Base-by-base conservation (phyloP, 1,284 basidiomycete species). In the Termitomyces sp. region DNA sequence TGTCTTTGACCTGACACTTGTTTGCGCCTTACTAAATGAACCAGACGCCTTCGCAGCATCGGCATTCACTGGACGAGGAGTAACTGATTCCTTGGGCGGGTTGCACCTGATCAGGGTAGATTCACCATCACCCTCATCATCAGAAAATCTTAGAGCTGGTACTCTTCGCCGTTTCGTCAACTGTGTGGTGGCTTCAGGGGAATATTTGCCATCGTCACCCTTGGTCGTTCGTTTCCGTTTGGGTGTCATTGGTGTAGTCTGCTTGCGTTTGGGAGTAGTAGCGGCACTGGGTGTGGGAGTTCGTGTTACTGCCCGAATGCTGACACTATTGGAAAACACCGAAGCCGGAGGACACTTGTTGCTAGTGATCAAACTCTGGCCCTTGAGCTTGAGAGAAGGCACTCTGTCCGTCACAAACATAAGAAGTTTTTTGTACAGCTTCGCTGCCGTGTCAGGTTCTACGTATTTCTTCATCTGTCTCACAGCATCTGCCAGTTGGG, bases 401-500 rank as follows among this genome's bases (percentile, higher is more conserved):
- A 53, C 51, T 13, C 26, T 36, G 24, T 56, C 38, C 24, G 26
- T 31, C 26, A 56, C 57, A 24, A 56, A 59, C 4, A 36, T 28
- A 6, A 50, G 39, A 3, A 58, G 55, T 1, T 52, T 49, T 47
- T 57, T 56, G 40, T 54, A 50, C 9, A 19, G 33, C 41, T 52
- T 56, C n/a, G 54, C 36, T 4, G 40, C 50, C 8, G 43, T 51
- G 49, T 10, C 80, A 13, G 13, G n/a, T 9, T 31, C 66, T n/a
- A 77, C 71, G 13, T 70, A 57, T 21, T 50, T 56, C 46, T 83
- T 71, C 75, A 86, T 75, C 6, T 66, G 65, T 1, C 57, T 59
- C 1, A 86, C 73, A 0, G 73, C 73, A 28, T 68, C 64, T 2
- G 75, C 72, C 12, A 86, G 58, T 58, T 78, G 75, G 0, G 58